These are phyloP conservation scores for Cyberlindnera euphorbiiphila DNA, from an alignment of 805 yeast genomes.

Conservation along the genomic window DNA sequence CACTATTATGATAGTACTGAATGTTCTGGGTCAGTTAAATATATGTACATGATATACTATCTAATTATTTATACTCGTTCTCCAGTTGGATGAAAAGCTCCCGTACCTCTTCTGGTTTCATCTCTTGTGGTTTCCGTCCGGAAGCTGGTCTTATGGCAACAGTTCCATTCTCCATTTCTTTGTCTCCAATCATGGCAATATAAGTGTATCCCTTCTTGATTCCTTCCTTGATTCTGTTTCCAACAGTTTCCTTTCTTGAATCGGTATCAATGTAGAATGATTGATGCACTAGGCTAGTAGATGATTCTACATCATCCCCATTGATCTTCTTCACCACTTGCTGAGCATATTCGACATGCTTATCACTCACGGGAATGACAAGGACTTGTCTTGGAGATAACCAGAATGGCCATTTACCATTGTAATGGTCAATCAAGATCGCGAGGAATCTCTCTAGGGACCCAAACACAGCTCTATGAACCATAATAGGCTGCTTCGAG, in stretches of 20 bases:
- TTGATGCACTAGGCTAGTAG: constrained; percentile 51
- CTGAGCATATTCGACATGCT: constrained; percentile 54
- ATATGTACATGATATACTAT: too few species aligned
- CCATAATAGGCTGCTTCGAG: constrained; percentile 78
- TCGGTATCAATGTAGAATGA: constrained; percentile 77
- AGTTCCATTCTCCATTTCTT: constrained; percentile 58
- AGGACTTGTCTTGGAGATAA: constrained; percentile 86
- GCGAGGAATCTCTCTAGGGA: constrained; percentile 93
- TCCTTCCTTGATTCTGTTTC: constrained; percentile 77
- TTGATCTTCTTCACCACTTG: constrained; percentile 42
- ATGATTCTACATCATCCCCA: constrained; percentile 38
- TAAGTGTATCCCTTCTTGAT: constrained; percentile 69
- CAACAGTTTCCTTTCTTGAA: constrained; percentile 70
- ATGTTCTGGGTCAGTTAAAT: too few species aligned
- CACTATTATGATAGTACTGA: too few species aligned
- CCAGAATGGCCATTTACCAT: constrained; percentile 98
- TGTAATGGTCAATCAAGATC: constrained; percentile 80
- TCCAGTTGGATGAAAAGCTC: constrained; percentile 53
- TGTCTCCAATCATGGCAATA: constrained; percentile 83
- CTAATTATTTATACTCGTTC: constrained; percentile 34
- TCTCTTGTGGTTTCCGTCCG: constrained; percentile 38
- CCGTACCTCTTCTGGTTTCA: constrained; percentile 49
- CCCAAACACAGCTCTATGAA: constrained; percentile 94
- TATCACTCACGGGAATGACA: constrained; percentile 71
- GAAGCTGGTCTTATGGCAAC: constrained; percentile 62